phyloP scores from a whole-genome alignment of 2,329 filamentous ascomycete species.

The Pseudopyrenochaeta lycopersici region DNA sequence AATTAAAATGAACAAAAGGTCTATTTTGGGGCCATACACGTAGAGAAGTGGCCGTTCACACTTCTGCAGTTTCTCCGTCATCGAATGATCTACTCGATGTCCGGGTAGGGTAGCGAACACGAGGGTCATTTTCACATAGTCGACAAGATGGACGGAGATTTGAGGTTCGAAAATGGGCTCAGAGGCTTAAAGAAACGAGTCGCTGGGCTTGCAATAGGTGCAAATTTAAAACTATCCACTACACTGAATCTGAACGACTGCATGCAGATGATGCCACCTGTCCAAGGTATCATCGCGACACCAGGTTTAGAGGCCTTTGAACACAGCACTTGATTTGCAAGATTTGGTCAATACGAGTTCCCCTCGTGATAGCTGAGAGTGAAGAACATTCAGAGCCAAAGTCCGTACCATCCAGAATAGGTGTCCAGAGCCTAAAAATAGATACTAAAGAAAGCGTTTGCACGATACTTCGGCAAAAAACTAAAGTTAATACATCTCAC shows the following conservation, averaged over 20 bases:
- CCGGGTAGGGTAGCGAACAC: neutral
- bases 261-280: neutral
- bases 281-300: neutral
- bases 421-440: neutral
- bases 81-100: neutral
- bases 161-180: neutral
- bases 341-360: neutral
- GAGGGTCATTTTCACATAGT: neutral
- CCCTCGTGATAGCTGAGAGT: neutral
- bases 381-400: neutral
- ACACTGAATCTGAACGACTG: neutral
- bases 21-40: neutral
- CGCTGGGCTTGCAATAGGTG: neutral
- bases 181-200: neutral
- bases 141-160: constrained; percentile 5
- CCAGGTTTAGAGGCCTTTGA: neutral
- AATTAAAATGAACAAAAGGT: neutral
- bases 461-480: neutral
- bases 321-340: neutral
- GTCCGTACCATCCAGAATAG: neutral
- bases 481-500: neutral
- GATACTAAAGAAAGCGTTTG: neutral
- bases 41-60: neutral
- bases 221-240: neutral
- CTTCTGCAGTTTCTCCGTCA: neutral